phyloP scores from a whole-genome alignment of 148 eudicot species.

The Heliosperma pusillum region DNA sequence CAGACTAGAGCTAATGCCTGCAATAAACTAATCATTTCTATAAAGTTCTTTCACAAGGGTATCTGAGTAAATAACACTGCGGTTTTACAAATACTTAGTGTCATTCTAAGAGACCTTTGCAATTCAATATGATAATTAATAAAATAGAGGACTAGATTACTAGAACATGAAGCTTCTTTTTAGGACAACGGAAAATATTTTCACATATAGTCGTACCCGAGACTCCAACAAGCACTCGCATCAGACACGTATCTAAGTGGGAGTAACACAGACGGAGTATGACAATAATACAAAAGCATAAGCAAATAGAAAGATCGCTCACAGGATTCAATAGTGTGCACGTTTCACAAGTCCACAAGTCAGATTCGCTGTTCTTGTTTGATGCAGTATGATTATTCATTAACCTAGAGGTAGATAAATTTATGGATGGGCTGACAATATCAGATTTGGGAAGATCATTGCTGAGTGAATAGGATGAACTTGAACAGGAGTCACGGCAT shows the following conservation, averaged over 20 bases:
- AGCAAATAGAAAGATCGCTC: conserved; percentile 23
- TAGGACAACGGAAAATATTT: no score
- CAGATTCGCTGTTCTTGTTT: conserved; percentile 20
- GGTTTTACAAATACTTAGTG: neutral
- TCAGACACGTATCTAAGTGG: no score
- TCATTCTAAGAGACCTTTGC: no score
- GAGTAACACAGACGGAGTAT: no score
- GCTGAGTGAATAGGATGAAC: no score
- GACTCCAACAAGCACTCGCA: no score
- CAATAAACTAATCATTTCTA: conserved; percentile 17
- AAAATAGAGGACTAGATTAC: no score
- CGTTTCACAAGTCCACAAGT: conserved; percentile 60
- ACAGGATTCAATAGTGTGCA: conserved; percentile 94
- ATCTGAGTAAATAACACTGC: neutral
- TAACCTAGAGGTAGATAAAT: conserved; percentile 2
- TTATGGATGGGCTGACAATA: neutral
- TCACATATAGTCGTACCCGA: no score
- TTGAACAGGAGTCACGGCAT: conserved; percentile 9
- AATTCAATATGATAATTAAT: no score
- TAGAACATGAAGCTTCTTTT: no score
- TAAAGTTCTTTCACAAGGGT: neutral
- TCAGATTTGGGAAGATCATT: conserved; percentile 13
- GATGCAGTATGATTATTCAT: conserved; percentile 11
- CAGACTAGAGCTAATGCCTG: conserved; percentile 81
- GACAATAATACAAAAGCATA: neutral